Evolutionary conservation across 106 monocot species (phyloP).

Genomic region (Apostasia shenzhenica): DNA sequence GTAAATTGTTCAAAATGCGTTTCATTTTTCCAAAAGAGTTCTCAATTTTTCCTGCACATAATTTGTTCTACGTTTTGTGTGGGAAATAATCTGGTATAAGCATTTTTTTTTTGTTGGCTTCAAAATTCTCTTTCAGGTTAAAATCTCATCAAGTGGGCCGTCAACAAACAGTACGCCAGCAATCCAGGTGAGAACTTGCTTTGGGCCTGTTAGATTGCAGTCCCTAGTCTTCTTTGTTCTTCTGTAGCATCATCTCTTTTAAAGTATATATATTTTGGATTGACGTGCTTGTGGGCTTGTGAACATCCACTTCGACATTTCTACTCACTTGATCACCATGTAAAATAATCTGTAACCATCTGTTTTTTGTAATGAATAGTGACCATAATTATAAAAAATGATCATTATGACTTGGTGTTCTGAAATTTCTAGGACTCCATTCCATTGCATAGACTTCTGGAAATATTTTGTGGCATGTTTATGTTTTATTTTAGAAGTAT

Average conservation of each 20-base stretch:
- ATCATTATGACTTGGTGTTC: not conserved
- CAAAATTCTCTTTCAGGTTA: not conserved
- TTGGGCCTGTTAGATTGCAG: not conserved
- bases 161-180: not conserved
- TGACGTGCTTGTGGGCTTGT: not conserved
- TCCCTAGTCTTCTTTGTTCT: not conserved
- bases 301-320: not conserved
- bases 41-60: no score
- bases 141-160: conserved; percentile 1
- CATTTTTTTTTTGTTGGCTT: not conserved
- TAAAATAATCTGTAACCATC: not conserved
- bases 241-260: no score
- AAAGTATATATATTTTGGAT: not conserved
- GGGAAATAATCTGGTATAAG: not conserved
- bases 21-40: no score
- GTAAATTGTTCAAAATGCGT: no score
- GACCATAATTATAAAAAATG: not conserved
- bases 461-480: no score
- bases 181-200: conserved; percentile 2
- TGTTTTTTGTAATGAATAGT: not conserved
- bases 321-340: not conserved
- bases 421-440: no score
- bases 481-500: no score
- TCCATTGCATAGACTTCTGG: no score
- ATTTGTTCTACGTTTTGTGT: no score